Percentiles rank a stretch among this genome's conserved stretches.
Evolutionary conservation across 768 basidiomycete species (phyloP).

Genomic region (Mycena alexandri): DNA sequence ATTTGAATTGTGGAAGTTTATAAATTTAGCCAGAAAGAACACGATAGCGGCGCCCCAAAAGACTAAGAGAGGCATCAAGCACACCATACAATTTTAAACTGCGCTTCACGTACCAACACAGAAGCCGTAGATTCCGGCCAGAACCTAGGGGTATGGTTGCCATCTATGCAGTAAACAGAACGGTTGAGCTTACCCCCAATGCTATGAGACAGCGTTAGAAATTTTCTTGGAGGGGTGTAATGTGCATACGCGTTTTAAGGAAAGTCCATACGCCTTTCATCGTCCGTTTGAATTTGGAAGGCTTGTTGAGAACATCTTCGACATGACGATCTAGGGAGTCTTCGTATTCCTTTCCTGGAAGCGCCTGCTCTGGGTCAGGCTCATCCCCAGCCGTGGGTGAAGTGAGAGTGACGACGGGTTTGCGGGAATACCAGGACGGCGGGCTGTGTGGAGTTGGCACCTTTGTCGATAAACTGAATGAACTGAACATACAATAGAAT

Average conservation of each 20-base stretch:
- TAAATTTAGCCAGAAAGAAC: constrained; percentile 74
- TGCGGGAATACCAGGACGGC: constrained; percentile 77
- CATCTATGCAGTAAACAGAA: neutral
- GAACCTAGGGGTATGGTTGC: constrained; percentile 53
- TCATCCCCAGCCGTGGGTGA: constrained; percentile 46
- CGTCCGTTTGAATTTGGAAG: constrained; percentile 69
- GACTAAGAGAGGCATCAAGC: constrained; percentile 52
- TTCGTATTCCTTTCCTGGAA: constrained; percentile 47
- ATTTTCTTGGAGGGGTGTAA: neutral
- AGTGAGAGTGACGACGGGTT: constrained; percentile 74
- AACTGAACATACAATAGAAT: constrained; percentile 69
- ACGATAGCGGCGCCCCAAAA: constrained; percentile 93
- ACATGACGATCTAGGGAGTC: constrained; percentile 81
- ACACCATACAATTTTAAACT: neutral
- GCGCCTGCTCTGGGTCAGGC: constrained; percentile 42
- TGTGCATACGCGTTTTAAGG: constrained; percentile 79
- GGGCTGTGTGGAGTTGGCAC: constrained; percentile 59
- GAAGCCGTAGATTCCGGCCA: constrained; percentile 84
- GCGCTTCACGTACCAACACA: constrained; percentile 62
- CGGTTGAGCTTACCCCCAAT: constrained; percentile 67
- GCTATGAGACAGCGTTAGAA: constrained; percentile 52
- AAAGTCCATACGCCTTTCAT: constrained; percentile 85
- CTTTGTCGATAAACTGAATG: neutral
- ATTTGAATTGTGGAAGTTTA: constrained; percentile 77
- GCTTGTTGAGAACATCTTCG: constrained; percentile 76